phyloP scores from a whole-genome alignment of 2,329 filamentous ascomycete species.

The Penicillium thymicola region DNA sequence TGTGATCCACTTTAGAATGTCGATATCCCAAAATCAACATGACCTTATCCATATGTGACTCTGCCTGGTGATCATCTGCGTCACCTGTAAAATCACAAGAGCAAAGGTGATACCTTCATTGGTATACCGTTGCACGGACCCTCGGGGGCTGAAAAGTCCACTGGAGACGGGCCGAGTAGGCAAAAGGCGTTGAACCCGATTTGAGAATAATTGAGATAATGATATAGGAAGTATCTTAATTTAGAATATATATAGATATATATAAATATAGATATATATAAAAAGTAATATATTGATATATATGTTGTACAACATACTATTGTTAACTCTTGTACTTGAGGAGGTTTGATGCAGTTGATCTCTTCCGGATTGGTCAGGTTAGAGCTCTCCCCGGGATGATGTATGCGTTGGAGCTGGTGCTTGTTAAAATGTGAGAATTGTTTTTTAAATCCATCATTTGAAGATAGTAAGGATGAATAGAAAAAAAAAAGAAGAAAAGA shows the following conservation, averaged over 20 bases:
- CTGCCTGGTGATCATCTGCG: slow-evolving; percentile 22
- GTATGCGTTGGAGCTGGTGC: slow-evolving; percentile 5
- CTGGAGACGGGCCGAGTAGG: not conserved
- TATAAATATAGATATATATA: too few relatives aligned
- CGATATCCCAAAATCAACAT: not conserved
- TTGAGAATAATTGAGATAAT: not conserved
- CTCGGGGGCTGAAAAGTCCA: not conserved
- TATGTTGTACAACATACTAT: not conserved
- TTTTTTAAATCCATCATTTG: not conserved
- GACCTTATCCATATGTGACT: not conserved
- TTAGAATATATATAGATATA: too few relatives aligned
- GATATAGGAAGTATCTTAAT: not conserved
- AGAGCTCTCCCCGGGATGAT: slow-evolving; percentile 13
- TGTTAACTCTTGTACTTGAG: not conserved
- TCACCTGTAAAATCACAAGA: slow-evolving; percentile 16
- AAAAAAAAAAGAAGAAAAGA: not conserved
- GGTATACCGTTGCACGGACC: slow-evolving; percentile 16
- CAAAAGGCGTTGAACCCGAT: not conserved
- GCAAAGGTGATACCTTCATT: slow-evolving; percentile 9
- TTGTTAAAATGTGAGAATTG: not conserved
- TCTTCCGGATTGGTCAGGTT: slow-evolving; percentile 16
- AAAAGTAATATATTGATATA: not conserved
- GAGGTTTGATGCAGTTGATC: slow-evolving; percentile 2
- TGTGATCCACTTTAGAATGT: not conserved
- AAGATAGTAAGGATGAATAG: not conserved